Base-by-base conservation (phyloP, 495 filamentous ascomycete species). In the Penicillium macrosclerotiorum region DNA sequence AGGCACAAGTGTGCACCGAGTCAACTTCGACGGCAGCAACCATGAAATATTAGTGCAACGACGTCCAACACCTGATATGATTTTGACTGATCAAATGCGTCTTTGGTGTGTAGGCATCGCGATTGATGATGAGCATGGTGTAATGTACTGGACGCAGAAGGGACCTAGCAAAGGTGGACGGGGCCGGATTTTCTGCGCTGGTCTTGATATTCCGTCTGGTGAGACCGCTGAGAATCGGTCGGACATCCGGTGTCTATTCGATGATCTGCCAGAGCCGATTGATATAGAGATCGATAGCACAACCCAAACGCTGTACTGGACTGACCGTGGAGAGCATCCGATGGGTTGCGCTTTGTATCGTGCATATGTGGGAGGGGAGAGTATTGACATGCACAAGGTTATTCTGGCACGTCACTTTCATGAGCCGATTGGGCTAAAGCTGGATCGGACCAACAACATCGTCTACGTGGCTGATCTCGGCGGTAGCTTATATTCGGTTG, bases 141-240 rank as follows among this genome's bases (percentile, higher is more conserved):
- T 72, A 19, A 39, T 83, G n/a, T 80, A 77, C 58, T 81, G 77
- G 77, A 75, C 77, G 0, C 79, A 81, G 43, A 81, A 80, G 53
- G 79, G 78, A 0, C 65, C 62, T 4, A 65, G 64, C 17, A 81
- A 80, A 44, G 66, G 53, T 2, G 52, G 49, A 0, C 55, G 65
- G 23, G 76, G 79, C 1, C 60, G 63, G 14, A 76, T 81, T 23
- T 75, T 76, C 57, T 54, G 70, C 16, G 69, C 72, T 0, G 49
- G 57, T 2, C 54, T 79, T 11, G 65, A 69, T 2, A 49, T 66
- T n/a, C 65, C 65, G 0, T 16, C 31, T 6, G 65, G 64, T 2
- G 37, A 63, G 47, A 62, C 57, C 5, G 49, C 63, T 0, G 40
- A 48, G 11, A 54, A 49, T 25, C 57, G 71, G 7, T 45, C 45